Percentiles rank a stretch among this genome's conserved stretches.
Evolutionary conservation across 2,329 filamentous ascomycete genomes (phyloP).

Genomic region (Fusarium papillatum): DNA sequence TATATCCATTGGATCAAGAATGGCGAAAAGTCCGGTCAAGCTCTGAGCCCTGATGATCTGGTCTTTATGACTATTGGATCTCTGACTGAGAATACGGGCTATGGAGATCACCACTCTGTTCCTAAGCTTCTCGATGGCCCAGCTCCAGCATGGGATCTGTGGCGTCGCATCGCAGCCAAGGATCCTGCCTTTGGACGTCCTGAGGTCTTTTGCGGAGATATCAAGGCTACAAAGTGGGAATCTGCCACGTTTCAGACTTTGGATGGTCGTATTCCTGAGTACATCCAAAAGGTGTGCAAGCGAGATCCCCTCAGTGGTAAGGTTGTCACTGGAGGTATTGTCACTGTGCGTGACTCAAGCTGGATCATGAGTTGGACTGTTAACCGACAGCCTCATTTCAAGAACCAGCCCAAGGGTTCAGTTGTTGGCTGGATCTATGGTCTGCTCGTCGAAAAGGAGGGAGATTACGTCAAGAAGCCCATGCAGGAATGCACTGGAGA

Average conservation of each 20-base stretch:
- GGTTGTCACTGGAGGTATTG: conserved; percentile 52
- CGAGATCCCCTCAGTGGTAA: conserved; percentile 46
- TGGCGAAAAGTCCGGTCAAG: conserved; percentile 11
- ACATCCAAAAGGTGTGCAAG: conserved; percentile 32
- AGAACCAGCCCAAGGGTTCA: conserved; percentile 23
- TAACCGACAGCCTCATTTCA: conserved; percentile 32
- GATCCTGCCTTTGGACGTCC: conserved; percentile 20
- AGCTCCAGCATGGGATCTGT: conserved; percentile 27
- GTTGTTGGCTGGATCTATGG: conserved; percentile 25
- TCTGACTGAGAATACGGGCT: conserved; percentile 21
- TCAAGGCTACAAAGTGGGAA: conserved; percentile 50
- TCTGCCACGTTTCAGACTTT: conserved; percentile 57
- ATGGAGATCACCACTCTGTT: conserved; percentile 21
- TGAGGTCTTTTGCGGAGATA: conserved; percentile 24
- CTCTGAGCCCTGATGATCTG: conserved; percentile 11
- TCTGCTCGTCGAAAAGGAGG: conserved; percentile 21
- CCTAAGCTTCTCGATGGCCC: conserved; percentile 11
- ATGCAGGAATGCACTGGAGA: conserved; percentile 31
- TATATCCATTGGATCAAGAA: conserved; percentile 16
- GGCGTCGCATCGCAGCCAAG: conserved; percentile 24
- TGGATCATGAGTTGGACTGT: conserved; percentile 30
- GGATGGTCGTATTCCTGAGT: conserved; percentile 38
- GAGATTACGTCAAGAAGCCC: conserved; percentile 30
- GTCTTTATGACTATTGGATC: conserved; percentile 28
- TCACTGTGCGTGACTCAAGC: conserved; percentile 38